Conservation (phyloP, 805 yeast species). For the Kluyveromyces nonfermentans region DNA sequence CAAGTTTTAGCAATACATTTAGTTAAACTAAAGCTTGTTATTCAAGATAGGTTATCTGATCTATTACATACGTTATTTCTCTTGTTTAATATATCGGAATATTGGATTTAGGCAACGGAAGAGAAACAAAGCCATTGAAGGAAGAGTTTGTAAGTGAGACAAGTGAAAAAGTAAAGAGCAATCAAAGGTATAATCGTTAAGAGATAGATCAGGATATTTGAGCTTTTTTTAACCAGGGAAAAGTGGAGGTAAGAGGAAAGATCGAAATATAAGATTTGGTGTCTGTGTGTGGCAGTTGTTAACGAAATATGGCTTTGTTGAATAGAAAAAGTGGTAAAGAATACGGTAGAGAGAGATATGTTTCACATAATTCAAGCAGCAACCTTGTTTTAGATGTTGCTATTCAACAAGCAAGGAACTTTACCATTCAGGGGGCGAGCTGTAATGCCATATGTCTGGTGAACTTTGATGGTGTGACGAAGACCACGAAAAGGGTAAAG, state of each 20-base stretch:
- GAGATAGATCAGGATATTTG: too few relatives aligned
- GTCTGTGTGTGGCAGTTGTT: not conserved
- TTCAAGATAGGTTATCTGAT: too few relatives aligned
- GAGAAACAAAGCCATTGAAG: too few relatives aligned
- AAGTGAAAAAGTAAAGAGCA: too few relatives aligned
- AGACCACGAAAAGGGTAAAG: conserved; percentile 17
- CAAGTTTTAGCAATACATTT: too few relatives aligned
- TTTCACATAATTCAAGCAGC: not conserved
- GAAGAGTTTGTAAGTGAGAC: too few relatives aligned
- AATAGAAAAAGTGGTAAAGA: conserved; percentile 7
- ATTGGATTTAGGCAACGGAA: too few relatives aligned
- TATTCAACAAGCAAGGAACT: conserved; percentile 16
- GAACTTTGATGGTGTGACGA: conserved; percentile 19
- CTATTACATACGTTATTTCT: too few relatives aligned
- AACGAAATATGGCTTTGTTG: conserved; percentile 10
- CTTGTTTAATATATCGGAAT: too few relatives aligned
- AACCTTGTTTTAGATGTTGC: conserved; percentile 11
- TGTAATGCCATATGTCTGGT: conserved; percentile 25
- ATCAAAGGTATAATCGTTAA: too few relatives aligned
- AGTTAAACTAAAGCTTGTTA: too few relatives aligned
- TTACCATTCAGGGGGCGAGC: conserved; percentile 19
- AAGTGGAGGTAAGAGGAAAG: not conserved
- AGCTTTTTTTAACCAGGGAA: not conserved
- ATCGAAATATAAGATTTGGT: too few relatives aligned
- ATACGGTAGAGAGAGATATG: not conserved